phyloP scores from a whole-genome alignment of 371 early-diverging fungal genomes.

The Parasitella parasitica region DNA sequence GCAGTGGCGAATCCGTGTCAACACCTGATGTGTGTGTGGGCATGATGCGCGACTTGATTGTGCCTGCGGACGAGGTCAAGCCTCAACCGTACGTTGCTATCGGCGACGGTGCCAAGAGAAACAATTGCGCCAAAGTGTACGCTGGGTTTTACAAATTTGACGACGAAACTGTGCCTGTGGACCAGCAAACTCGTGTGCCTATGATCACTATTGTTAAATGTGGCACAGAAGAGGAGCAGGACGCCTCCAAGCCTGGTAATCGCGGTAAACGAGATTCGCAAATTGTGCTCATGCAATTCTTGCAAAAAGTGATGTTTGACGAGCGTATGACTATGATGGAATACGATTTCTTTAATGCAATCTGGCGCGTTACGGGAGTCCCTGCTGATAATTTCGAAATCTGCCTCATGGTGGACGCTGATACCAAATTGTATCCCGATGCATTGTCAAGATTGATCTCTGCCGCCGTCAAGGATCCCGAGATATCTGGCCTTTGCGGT shows the following conservation, averaged over 20 bases:
- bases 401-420: constrained; percentile 97
- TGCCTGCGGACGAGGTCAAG: constrained; percentile 62
- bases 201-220: constrained; percentile 76
- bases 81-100: constrained; percentile 90
- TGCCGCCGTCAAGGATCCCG: constrained; percentile 73
- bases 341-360: constrained; percentile 89
- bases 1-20: constrained; percentile 72
- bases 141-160: constrained; percentile 83
- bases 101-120: constrained; percentile 88
- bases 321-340: constrained; percentile 96
- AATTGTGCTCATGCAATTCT: constrained; percentile 96
- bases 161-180: constrained; percentile 51
- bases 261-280: constrained; percentile 99
- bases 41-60: constrained; percentile 80
- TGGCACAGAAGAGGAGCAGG: constrained; percentile 9
- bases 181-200: constrained; percentile 68
- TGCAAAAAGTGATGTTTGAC: constrained; percentile 91
- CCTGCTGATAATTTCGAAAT: constrained; percentile 85
- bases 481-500: constrained; percentile 81
- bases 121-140: constrained; percentile 96
- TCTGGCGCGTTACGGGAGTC: constrained; percentile 79
- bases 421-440: constrained; percentile 84
- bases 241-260: constrained; percentile 78
- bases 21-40: constrained; percentile 81
- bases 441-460: constrained; percentile 75